phyloP scores from a whole-genome alignment of 345 rosid species.

The Boechera stricta region DNA sequence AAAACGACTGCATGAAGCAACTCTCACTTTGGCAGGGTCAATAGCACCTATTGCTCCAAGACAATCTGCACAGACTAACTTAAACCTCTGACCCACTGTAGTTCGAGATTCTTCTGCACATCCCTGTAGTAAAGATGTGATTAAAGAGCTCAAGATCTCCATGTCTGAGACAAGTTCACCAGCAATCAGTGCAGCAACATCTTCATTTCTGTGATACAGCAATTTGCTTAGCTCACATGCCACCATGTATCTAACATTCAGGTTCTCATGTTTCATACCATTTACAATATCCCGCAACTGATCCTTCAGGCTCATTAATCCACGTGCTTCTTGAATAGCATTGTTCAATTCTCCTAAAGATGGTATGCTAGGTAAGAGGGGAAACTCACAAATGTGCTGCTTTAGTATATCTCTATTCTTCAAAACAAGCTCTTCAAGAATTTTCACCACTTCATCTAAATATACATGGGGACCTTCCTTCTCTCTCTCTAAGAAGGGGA shows the following conservation, averaged over 20 bases:
- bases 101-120: constrained; percentile 99
- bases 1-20: constrained; percentile 73
- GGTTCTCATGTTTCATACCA: constrained; percentile 89
- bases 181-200: constrained; percentile 70
- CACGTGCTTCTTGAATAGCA: constrained; percentile 95
- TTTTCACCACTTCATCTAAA: constrained; percentile 74
- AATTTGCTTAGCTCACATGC: constrained; percentile 93
- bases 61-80: constrained; percentile 92
- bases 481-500: constrained; percentile 88
- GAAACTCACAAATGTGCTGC: constrained; percentile 92
- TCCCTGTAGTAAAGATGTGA: constrained; percentile 83
- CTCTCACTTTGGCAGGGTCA: constrained; percentile 95
- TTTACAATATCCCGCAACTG: constrained; percentile 74
- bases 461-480: constrained; percentile 57
- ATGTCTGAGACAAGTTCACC: constrained; percentile 80
- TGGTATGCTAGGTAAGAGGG: constrained; percentile 83
- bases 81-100: constrained; percentile 83
- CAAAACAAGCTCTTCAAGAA: constrained; percentile 86
- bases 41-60: constrained; percentile 96
- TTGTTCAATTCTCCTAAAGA: constrained; percentile 77
- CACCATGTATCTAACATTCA: constrained; percentile 98
- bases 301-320: constrained; percentile 83
- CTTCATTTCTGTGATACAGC: constrained; percentile 69
- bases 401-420: constrained; percentile 74
- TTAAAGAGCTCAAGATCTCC: constrained; percentile 84